Base-by-base conservation (phyloP, 148 eudicot species). In the Cornus florida region DNA sequence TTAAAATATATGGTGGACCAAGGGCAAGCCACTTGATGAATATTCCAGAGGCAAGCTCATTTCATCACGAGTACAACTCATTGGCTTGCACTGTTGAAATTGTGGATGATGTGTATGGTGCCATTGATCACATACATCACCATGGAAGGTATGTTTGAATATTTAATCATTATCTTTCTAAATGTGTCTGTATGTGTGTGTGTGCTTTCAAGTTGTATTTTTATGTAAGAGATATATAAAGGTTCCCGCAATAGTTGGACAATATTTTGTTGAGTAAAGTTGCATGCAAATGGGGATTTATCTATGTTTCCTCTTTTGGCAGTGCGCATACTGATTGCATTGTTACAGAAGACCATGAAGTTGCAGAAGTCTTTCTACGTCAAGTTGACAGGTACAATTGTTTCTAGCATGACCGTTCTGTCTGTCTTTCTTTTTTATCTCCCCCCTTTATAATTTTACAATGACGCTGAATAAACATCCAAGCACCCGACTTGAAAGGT, bases 291-390 rank as follows among this genome's bases (percentile, higher is more conserved):
- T 38, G 67, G 72, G 11, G 43, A 38, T 35, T 32, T 41, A 23
- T 46, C 0, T 5, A 32, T 32, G 39, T 67, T 53, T 60, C 2
- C 32, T 60, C 20, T 43, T 7, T 72, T 85, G 64, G 73, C 95
- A 97, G 99, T 88, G 90, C 92, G 10, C 99, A 97, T 71, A 97
- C 98, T 19, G 99, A 97, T 65, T 85, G 96, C 84, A 86, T 97
- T 73, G 82, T 97, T 20, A 84, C 98, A 77, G 97, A 97, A 84
- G 98, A 97, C 81, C 72, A 67, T 11, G 86, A 90, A 78, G 89
- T 85, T 79, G 97, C 93, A 12, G 94, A 88, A 74, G 68, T 81
- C 65, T 97, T 97, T 82, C 82, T 97, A 80, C 87, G 83, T 62
- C 97, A 84, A 87, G 98, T 97, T 81, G 99, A 97, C 81, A 97